Evolutionary conservation across 371 early-diverging fungal genomes (phyloP), one percentile per base, ranked within the genome.

Genomic region (Antonospora locustae): DNA sequence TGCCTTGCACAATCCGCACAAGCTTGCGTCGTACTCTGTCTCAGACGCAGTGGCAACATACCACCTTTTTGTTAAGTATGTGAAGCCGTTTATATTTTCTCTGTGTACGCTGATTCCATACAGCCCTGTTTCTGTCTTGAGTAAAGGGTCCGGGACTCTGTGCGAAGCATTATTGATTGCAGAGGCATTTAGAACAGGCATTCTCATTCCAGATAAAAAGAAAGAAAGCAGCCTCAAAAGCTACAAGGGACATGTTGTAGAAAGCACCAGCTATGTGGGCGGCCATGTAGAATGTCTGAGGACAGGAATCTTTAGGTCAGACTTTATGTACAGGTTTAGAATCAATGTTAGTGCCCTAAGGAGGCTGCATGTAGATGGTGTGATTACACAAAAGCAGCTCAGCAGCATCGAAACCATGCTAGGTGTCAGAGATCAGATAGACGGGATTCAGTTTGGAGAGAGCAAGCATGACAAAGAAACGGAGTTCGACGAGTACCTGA

Each of bases 41-140:
- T 94, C 96, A 46, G 99, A 98, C 79, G 95, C 96, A 2, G 92
- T 98, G 1, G 96, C 96, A 0, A 95, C 96, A 0, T 96, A 94
- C 71, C 91, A 90, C 61, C 77, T 98, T 1, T 96, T 93, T 70
- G 88, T 90, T 85, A 94, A 96, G 77, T 94, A 94, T 70, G 94
- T 98, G 6, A 86, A 94, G 73, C 90, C 94, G 4, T 96, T 96
- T 67, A 89, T 93, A 43, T 98, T 94, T 69, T 96, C 97, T 3
- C 78, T 98, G 3, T 91, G 92, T 74, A 92, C 92, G 66, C 85
- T 98, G 55, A 90, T 98, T 63, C 99, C 99, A 0, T 78, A 90
- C 61, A 82, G 83, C 20, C 90, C 92, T 1, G 90, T 90, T 66
- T 92, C 93, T 55, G 90, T 94, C 41, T 72, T 95, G 54, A 79